Base-by-base conservation (phyloP, 192 early-diverging fungal genomes). In the Rhizophagus clarus region DNA sequence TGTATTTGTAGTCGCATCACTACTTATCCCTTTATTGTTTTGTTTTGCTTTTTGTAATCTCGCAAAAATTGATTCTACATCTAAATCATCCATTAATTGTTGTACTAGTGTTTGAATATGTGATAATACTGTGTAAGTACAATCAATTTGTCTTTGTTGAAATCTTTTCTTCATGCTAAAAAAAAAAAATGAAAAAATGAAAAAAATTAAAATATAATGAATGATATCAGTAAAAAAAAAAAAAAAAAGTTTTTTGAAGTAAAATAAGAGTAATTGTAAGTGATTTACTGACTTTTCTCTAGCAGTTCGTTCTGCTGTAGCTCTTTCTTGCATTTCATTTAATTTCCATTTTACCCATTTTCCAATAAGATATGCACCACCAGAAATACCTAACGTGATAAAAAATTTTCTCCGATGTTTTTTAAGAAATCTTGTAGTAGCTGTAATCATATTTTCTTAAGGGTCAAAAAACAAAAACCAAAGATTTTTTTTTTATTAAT, bases 81-180 rank as follows among this genome's bases (percentile, higher is more conserved):
- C 92, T 5, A 95, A 89, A 62, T 91, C 89, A 26, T 90, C 88
- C 69, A 94, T 86, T 0, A 99, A 85, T 49, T 95, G 90, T 63
- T 96, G 94, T 71, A 89, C 89, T 47, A 97, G 83, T 31, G 92
- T 92, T 0, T 96, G 95, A 61, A 98, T 82, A 47, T 97, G 88
- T 42, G 93, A 91, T 77, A 92, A 83, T n/a, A 97, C 92, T 6
- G 93, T 93, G 74, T 95, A 96, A 26, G 90, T 83, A 83, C 96
- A 97, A 87, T 99, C 97, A 68, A 92, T 90, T 81, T 96, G 95
- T 85, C 97, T 97, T 88, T 97, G 95, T 79, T 97, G 94, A 83
- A 97, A 99, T 20, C 97, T 91, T 70, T 94, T 87, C 67, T 92
- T 94, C 73, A 97, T 88, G 79, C 93, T 96, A 61, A 69, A n/a